Evolutionary conservation across 768 basidiomycete species (phyloP).

Genomic region (Gelatoporia subvermispora): DNA sequence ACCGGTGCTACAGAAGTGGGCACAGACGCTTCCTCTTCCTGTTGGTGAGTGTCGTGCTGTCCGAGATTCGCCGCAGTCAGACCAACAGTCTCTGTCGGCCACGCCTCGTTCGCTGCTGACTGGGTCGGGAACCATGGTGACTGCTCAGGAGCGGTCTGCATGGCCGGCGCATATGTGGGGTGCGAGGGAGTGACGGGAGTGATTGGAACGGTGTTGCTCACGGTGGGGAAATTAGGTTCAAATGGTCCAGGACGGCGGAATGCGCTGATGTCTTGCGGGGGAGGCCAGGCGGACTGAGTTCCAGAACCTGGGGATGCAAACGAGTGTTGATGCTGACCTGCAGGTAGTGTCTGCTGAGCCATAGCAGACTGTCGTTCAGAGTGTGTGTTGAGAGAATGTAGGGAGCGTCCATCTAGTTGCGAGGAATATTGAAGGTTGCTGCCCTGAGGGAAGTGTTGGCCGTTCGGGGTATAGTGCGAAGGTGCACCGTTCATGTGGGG

Average conservation of each 20-base stretch:
- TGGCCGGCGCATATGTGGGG: constrained; percentile 8
- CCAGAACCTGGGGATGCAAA: constrained; percentile 11
- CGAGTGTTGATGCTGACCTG: constrained; percentile 13
- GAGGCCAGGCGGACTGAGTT: constrained; percentile 16
- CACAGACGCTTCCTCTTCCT: constrained; percentile 19
- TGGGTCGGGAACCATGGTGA: constrained; percentile 53
- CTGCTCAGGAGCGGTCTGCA: constrained; percentile 29
- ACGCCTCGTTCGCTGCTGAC: constrained; percentile 40
- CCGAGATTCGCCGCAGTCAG: constrained; percentile 55
- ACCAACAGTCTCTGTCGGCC: constrained; percentile 45
- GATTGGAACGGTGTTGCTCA: constrained; percentile 29
- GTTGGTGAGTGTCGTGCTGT: constrained; percentile 51
- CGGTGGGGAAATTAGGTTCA: constrained; percentile 39
- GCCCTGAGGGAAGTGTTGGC: constrained; percentile 16
- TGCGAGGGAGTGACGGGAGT: constrained; percentile 17
- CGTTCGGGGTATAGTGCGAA: constrained; percentile 11
- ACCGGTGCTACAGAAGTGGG: not conserved
- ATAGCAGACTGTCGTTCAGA: constrained; percentile 17
- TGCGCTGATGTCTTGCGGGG: constrained; percentile 9
- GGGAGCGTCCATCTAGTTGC: constrained; percentile 14
- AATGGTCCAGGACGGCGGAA: constrained; percentile 35
- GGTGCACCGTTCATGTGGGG: constrained; percentile 14
- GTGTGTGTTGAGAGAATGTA: constrained; percentile 18
- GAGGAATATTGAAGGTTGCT: constrained; percentile 3
- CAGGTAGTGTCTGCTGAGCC: constrained; percentile 3